Evolutionary conservation across 2,329 filamentous ascomycete genomes (phyloP), one percentile per base, ranked within the genome.

Genomic region (Venturia pyrina): DNA sequence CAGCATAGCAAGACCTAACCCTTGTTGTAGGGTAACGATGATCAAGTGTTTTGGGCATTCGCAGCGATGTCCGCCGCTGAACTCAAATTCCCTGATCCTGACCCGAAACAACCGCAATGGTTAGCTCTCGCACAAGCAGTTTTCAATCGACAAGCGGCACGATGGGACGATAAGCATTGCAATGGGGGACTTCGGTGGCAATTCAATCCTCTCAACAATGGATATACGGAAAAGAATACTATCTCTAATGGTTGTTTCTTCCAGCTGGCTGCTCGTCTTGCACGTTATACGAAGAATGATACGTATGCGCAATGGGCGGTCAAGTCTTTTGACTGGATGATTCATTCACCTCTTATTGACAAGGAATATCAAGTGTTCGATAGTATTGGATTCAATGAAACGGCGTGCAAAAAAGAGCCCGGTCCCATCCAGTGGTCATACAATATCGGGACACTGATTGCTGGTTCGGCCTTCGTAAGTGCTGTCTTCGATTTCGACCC

Each of bases 11-110:
- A 43, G n/a, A 37, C 19, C 10, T 43, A 10, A 40, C 41, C 41
- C 56, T 32, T 28, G 13, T 28, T 6, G 19, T n/a, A 69, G 66
- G 77, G 77, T 15, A 85, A 84, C 69, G 82, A 85, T 68, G 82
- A 85, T 69, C 82, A 87, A 80, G 87, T 89, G 6, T 93, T 95
- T 77, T 96, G 91, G 91, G 89, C 85, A n/a, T 83, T 95, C 80
- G 85, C 90, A 0, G 89, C 88, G 67, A 89, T 96, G 81, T 83
- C 85, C 11, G 91, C 91, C 2, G 88, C 89, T 46, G 91, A 96
- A 76, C 85, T 87, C 71, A 87, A 86, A 68, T 93, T 89, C 71
- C 87, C 88, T 1, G 83, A 91, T 70, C 87, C 89, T 5, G 82
- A 84, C 0, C 69, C 79, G 0, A 83, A 53, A 19, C 59, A 68